Evolutionary conservation across 768 basidiomycete species (phyloP).

Genomic region (Austroboletus eburneus): DNA sequence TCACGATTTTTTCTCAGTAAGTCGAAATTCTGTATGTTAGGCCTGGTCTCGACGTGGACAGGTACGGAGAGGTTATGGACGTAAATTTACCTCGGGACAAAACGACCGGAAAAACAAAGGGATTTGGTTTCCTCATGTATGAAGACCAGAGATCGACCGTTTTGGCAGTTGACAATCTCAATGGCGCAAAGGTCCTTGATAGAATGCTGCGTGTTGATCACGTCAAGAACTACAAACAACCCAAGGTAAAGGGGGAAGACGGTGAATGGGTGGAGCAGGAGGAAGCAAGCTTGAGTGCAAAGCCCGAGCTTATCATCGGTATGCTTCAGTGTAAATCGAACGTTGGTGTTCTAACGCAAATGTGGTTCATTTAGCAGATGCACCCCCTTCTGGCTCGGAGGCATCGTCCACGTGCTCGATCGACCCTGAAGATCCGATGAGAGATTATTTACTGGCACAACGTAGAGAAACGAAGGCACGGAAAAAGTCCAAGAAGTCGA

Average conservation of each 20-base stretch:
- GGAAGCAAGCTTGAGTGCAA: conserved; percentile 83
- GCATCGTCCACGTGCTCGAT: conserved; percentile 62
- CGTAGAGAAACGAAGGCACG: conserved; percentile 64
- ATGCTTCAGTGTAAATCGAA: conserved; percentile 15
- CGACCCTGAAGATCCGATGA: conserved; percentile 98
- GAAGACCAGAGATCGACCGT: conserved; percentile 96
- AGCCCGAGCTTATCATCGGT: conserved; percentile 69
- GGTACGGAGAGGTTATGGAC: conserved; percentile 96
- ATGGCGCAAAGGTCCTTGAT: conserved; percentile 86
- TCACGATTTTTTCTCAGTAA: conserved; percentile 96
- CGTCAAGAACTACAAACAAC: conserved; percentile 89
- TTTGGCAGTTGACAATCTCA: conserved; percentile 97
- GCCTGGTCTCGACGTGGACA: conserved; percentile 28
- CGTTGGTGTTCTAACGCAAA: conserved; percentile 1
- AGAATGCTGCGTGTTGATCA: conserved; percentile 89
- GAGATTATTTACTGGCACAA: conserved; percentile 81
- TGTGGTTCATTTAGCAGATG: conserved; percentile 39
- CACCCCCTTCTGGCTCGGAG: conserved; percentile 59
- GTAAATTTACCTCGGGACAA: conserved; percentile 94
- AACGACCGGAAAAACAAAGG: conserved; percentile 82
- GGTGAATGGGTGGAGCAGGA: conserved; percentile 87
- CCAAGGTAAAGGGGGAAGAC: conserved; percentile 67
- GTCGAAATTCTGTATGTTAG: conserved; percentile 25
- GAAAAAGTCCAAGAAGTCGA: conserved; percentile 55
- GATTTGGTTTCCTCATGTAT: conserved; percentile 98